A percentile compares a stretch with the other conserved stretches of the same genome.
Evolutionary conservation across 1,284 basidiomycete species (phyloP).

Genomic region (Ceratobasidium sp.): DNA sequence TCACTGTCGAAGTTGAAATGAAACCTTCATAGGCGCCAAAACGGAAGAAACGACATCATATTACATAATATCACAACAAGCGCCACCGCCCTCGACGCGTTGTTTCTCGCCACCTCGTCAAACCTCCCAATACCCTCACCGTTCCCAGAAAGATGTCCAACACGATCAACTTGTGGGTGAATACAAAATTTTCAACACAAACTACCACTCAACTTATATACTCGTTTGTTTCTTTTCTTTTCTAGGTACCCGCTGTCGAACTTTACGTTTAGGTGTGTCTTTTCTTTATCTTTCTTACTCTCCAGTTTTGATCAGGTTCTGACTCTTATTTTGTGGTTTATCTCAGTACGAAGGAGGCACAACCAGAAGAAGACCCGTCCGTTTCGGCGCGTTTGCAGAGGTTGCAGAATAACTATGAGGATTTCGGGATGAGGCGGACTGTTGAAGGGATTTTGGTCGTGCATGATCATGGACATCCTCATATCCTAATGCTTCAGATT

Average conservation of each 20-base stretch:
- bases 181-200: not conserved
- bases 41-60: not conserved
- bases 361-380: conserved; percentile 96
- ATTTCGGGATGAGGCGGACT: conserved; percentile 93
- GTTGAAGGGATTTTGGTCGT: conserved; percentile 98
- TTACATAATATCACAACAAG: conserved; percentile 30
- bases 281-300: conserved; percentile 1
- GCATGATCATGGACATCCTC: conserved; percentile 93
- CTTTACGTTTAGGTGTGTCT: conserved; percentile 81
- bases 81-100: conserved; percentile 19
- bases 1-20: not conserved
- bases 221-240: not conserved
- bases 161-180: conserved; percentile 77
- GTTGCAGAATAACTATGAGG: conserved; percentile 95
- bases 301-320: not conserved
- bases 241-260: conserved; percentile 84
- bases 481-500: conserved; percentile 97
- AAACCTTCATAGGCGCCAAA: not conserved
- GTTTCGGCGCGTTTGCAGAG: conserved; percentile 90
- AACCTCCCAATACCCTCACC: not conserved
- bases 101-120: conserved; percentile 42
- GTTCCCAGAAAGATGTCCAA: conserved; percentile 69
- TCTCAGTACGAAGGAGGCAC: conserved; percentile 87
- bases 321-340: not conserved
- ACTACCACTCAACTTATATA: no score